Conservation (phyloP, 768 basidiomycete genomes). For the Leccinum variicolor region DNA sequence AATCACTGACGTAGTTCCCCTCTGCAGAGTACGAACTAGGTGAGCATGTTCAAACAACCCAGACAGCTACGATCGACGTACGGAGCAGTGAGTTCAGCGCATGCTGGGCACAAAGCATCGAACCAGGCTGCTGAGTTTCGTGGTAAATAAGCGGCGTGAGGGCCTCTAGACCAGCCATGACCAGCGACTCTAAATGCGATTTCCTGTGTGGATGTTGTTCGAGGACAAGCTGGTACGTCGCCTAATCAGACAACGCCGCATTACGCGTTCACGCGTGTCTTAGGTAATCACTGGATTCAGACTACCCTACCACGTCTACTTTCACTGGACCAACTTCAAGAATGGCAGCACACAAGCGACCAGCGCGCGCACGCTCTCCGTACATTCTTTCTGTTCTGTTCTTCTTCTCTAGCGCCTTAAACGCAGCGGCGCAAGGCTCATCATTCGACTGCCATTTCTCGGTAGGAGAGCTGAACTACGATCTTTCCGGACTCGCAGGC, state of each 20-base stretch:
- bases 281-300: slow-evolving; percentile 22
- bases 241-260: slow-evolving; percentile 14
- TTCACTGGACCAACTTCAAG: slow-evolving; percentile 5
- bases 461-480: slow-evolving; percentile 46
- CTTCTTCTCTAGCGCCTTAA: slow-evolving; percentile 19
- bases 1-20: slow-evolving; percentile 45
- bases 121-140: slow-evolving; percentile 72
- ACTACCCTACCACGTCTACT: not conserved
- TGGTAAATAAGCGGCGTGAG: slow-evolving; percentile 66
- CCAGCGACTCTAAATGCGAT: slow-evolving; percentile 2
- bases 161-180: slow-evolving; percentile 58
- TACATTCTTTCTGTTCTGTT: slow-evolving; percentile 13
- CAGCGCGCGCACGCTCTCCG: not conserved
- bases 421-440: slow-evolving; percentile 36
- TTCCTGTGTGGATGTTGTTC: slow-evolving; percentile 13
- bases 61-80: slow-evolving; percentile 36
- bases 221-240: slow-evolving; percentile 6
- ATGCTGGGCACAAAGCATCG: slow-evolving; percentile 86
- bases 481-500: slow-evolving; percentile 55
- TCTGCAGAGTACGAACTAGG: slow-evolving; percentile 29
- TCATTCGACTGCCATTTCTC: slow-evolving; percentile 54
- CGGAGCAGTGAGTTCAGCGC: slow-evolving; percentile 79
- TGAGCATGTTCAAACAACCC: slow-evolving; percentile 40
- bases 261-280: slow-evolving; percentile 33
- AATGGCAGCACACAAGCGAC: slow-evolving; percentile 23